Evolutionary conservation across 2,329 filamentous ascomycete species (phyloP).

Genomic region (Aplosporella prunicola): DNA sequence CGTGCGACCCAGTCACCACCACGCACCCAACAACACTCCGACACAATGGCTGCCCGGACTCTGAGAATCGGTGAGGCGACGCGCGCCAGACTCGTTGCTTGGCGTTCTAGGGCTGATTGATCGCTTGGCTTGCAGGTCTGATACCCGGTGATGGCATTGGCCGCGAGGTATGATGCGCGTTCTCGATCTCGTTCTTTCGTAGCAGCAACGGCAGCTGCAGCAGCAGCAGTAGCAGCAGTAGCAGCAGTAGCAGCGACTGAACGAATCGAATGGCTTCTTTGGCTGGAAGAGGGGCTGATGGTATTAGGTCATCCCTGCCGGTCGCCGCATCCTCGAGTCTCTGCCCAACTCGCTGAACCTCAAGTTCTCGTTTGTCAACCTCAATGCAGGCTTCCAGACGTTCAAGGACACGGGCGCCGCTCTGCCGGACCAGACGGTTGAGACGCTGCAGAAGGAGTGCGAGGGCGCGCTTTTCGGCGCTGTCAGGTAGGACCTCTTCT

Average conservation of each 20-base stretch:
- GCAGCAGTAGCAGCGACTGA: too few relatives aligned
- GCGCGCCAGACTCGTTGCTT: background rate
- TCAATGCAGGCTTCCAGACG: constrained; percentile 85
- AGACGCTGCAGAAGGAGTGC: constrained; percentile 80
- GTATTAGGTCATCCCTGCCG: constrained; percentile 76
- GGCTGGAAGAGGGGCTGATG: too few relatives aligned
- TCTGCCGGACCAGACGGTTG: constrained; percentile 82
- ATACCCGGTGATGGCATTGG: constrained; percentile 98
- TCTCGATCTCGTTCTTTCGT: constrained; percentile 1
- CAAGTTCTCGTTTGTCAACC: constrained; percentile 88
- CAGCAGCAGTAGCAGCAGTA: too few relatives aligned
- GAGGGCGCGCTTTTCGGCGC: constrained; percentile 95
- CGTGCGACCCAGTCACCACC: too few relatives aligned
- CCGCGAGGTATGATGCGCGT: constrained; percentile 53
- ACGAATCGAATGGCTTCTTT: too few relatives aligned
- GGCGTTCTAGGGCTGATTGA: too few relatives aligned
- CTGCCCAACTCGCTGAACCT: constrained; percentile 83
- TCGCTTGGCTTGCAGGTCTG: too few relatives aligned
- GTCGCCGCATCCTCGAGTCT: constrained; percentile 82
- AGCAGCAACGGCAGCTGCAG: background rate
- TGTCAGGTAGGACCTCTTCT: constrained; percentile 55
- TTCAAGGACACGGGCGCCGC: constrained; percentile 86
- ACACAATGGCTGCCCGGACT: constrained; percentile 13
- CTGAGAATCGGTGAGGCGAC: constrained; percentile 12
- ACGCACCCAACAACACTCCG: background rate